These are phyloP conservation scores for Dioscorea alata DNA, from an alignment of 106 monocot genomes.

Conservation along the genomic window DNA sequence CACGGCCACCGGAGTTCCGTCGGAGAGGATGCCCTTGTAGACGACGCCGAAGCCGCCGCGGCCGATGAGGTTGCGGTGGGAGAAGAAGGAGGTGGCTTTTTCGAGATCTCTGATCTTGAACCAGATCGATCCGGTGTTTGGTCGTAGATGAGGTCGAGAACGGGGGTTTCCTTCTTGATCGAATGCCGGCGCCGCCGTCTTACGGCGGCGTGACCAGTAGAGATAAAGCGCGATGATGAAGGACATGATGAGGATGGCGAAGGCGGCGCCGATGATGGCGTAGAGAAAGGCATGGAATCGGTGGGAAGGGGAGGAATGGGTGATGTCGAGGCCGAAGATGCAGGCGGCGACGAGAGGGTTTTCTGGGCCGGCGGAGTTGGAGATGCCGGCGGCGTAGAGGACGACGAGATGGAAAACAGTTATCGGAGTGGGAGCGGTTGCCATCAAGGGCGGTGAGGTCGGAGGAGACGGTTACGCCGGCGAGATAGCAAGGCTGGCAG, in stretches of 20 bases:
- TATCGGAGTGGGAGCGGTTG: slow-evolving; percentile 47
- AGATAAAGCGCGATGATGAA: neutral
- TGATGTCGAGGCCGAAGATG: slow-evolving; percentile 38
- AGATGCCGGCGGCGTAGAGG: slow-evolving; percentile 54
- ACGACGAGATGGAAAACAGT: slow-evolving; percentile 68
- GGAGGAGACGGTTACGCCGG: slow-evolving; percentile 37
- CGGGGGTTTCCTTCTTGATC: too few species aligned
- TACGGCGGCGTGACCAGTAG: slow-evolving; percentile 1
- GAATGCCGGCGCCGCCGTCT: neutral
- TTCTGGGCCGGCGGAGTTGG: slow-evolving; percentile 31
- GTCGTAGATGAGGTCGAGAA: too few species aligned
- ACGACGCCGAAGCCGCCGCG: slow-evolving; percentile 66
- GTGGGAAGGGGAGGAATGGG: neutral
- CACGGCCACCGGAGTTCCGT: slow-evolving; percentile 58
- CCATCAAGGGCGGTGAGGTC: slow-evolving; percentile 46
- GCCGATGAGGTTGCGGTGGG: slow-evolving; percentile 48
- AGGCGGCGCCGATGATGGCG: slow-evolving; percentile 13
- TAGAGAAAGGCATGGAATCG: neutral
- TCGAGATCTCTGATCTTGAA: slow-evolving; percentile 42
- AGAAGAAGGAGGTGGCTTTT: slow-evolving; percentile 44
- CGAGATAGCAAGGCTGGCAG: slow-evolving; percentile 45
- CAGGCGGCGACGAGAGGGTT: slow-evolving; percentile 39
- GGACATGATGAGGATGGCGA: slow-evolving; percentile 9
- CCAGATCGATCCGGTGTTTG: slow-evolving; percentile 61
- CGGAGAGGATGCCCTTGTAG: slow-evolving; percentile 50